Percentiles rank a stretch among this genome's conserved stretches.
phyloP scores from a whole-genome alignment of 2,329 filamentous ascomycete species.

The Fusarium lyarnte region DNA sequence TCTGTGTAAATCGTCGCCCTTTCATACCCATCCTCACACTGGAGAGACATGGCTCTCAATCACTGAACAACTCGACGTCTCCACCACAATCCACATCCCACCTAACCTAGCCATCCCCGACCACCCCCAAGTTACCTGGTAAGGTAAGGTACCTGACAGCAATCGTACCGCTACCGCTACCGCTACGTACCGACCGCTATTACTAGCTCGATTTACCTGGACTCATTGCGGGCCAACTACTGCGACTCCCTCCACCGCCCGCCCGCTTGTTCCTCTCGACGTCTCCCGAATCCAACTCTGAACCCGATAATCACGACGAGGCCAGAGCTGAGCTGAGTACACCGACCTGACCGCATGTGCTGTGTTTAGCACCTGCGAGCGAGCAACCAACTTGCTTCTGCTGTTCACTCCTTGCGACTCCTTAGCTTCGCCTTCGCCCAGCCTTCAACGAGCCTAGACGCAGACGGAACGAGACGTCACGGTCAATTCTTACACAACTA shows the following conservation, averaged over 20 bases:
- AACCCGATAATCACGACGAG: slow-evolving; percentile 31
- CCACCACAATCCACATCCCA: slow-evolving; percentile 31
- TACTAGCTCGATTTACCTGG: slow-evolving; percentile 28
- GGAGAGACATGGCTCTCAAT: slow-evolving; percentile 34
- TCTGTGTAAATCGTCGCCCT: not conserved
- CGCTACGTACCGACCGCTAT: slow-evolving; percentile 31
- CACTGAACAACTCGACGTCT: slow-evolving; percentile 31
- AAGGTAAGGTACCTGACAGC: slow-evolving; percentile 23
- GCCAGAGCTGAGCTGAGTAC: slow-evolving; percentile 28
- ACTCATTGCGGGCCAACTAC: slow-evolving; percentile 32
- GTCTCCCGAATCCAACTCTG: slow-evolving; percentile 37
- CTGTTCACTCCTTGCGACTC: slow-evolving; percentile 18
- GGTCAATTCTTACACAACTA: slow-evolving; percentile 18
- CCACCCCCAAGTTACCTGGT: slow-evolving; percentile 16
- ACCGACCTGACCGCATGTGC: slow-evolving; percentile 31
- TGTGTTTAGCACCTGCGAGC: slow-evolving; percentile 24
- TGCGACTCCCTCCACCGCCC: slow-evolving; percentile 39
- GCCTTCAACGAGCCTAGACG: slow-evolving; percentile 20
- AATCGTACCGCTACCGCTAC: slow-evolving; percentile 27
- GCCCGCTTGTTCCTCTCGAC: slow-evolving; percentile 38
- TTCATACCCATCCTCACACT: not conserved
- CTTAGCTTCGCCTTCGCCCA: slow-evolving; percentile 1
- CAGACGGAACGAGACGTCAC: slow-evolving; percentile 14
- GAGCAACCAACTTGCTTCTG: slow-evolving; percentile 29
- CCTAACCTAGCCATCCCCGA: slow-evolving; percentile 14